Conservation (phyloP, 148 eudicot species). For the Amaranthus hypochondriacus region DNA sequence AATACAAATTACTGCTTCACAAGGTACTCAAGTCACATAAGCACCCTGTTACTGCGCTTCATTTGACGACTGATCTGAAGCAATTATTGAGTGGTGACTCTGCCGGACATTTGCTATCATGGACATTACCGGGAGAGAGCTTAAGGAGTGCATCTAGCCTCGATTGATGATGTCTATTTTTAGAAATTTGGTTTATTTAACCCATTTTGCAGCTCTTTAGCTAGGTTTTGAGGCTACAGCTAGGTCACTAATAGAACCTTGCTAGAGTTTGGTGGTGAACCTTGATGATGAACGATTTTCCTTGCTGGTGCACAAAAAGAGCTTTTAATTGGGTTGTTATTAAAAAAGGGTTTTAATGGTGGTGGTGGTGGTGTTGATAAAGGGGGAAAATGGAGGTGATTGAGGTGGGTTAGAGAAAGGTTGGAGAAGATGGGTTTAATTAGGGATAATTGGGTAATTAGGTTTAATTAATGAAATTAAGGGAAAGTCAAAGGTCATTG, state of each 20-base stretch:
- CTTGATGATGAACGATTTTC: too few species aligned
- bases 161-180: conserved; percentile 34
- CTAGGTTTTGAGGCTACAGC: conserved; percentile 12
- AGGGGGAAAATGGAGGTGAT: too few species aligned
- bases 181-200: conserved; percentile 6
- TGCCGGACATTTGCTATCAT: conserved; percentile 76
- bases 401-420: too few species aligned
- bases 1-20: conserved; percentile 67
- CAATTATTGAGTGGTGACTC: conserved; percentile 89
- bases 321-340: too few species aligned
- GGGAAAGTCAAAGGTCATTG: too few species aligned
- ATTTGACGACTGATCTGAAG: conserved; percentile 68
- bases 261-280: conserved; percentile 17
- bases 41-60: conserved; percentile 82
- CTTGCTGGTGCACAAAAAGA: too few species aligned
- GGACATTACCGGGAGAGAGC: conserved; percentile 84
- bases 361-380: too few species aligned
- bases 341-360: too few species aligned
- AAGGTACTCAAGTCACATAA: conserved; percentile 81
- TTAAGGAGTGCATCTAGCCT: conserved; percentile 50
- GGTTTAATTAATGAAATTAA: too few species aligned
- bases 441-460: too few species aligned
- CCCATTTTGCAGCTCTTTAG: conserved; percentile 11
- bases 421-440: too few species aligned
- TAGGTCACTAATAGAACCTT: conserved; percentile 8